Conservation (phyloP, 208 protist genomes). For the Angomonas deanei region DNA sequence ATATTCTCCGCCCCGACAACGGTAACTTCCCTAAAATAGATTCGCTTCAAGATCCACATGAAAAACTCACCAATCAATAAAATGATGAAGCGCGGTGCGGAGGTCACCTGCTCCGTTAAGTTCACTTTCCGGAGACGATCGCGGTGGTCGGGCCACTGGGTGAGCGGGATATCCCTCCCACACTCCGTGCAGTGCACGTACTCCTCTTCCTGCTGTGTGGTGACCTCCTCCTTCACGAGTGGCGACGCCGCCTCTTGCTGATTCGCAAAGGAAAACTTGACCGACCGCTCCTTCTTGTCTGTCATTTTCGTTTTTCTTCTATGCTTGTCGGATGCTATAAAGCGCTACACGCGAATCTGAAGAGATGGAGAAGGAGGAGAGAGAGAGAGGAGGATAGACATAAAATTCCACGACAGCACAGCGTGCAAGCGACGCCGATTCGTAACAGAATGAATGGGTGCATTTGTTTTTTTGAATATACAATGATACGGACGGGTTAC, state of each 20-base stretch:
- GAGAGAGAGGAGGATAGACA: not conserved
- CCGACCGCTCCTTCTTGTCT: constrained; percentile 8
- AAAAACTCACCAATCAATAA: constrained; percentile 71
- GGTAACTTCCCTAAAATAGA: constrained; percentile 92
- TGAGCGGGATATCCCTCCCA: constrained; percentile 50
- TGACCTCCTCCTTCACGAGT: not conserved
- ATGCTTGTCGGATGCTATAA: too few relatives aligned
- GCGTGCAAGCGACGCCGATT: too few relatives aligned
- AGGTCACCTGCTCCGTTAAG: constrained; percentile 42
- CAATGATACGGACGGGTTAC: not conserved
- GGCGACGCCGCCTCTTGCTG: constrained; percentile 2
- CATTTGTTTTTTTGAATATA: too few relatives aligned
- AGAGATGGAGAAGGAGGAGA: not conserved
- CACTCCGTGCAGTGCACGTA: constrained; percentile 59
- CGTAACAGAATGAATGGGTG: too few relatives aligned
- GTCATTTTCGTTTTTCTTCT: too few relatives aligned
- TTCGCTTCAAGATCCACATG: constrained; percentile 80
- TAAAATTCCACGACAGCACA: too few relatives aligned
- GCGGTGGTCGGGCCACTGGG: constrained; percentile 74
- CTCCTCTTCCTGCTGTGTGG: not conserved
- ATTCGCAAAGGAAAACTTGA: constrained; percentile 25
- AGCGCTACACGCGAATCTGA: not conserved
- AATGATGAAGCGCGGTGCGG: constrained; percentile 38
- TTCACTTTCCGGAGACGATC: constrained; percentile 61
- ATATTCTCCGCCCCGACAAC: constrained; percentile 87